Base-by-base conservation (phyloP, 2,329 filamentous ascomycete species). In the Nothomitra cinnamomea region DNA sequence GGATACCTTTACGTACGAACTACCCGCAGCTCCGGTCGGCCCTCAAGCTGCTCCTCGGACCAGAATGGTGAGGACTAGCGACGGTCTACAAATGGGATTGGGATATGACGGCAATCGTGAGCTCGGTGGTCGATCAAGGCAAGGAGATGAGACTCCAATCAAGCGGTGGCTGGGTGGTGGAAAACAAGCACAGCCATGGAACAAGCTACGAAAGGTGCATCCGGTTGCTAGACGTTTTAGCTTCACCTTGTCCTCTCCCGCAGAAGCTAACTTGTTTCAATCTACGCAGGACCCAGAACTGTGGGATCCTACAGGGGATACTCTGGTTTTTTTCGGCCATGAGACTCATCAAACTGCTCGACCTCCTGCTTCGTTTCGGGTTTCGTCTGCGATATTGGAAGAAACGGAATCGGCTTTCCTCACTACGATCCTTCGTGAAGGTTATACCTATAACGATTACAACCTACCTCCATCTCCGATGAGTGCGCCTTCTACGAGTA, bases 281-380 rank as follows among this genome's bases (percentile, higher is more conserved):
- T 13, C 17, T 15, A 50, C 4, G 32, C 24, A 78, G 60, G 77
- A 80, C 50, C 75, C 76, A 1, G 77, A 80, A 58, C 63, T 80
- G 1, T 81, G 77, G 77, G 75, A 80, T 58, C 72, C 72, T 0
- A 76, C 77, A 54, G 78, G 78, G 21, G 78, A 81, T 56, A 77
- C 79, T 13, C 65, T 80, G 8, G 69, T 81, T 1, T 80, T 72
- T 60, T 70, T 80, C 4, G 70, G 72, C 0, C 68, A 71, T 22
- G 70, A 69, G 57, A 67, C 69, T 45, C 67, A 73, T n/a, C 40
- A 48, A 55, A 61, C 62, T 4, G 69, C 69, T 2, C 65, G 70
- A 1, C 70, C 71, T 0, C 71, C 72, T 36, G 73, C 76, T 2
- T 78, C 76, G 1, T 75, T 81, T 59, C 71, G 77, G 6, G 61